These are phyloP conservation scores for Botrytis pseudocinerea DNA, from an alignment of 2,329 filamentous ascomycete genomes.

Conservation along the genomic window DNA sequence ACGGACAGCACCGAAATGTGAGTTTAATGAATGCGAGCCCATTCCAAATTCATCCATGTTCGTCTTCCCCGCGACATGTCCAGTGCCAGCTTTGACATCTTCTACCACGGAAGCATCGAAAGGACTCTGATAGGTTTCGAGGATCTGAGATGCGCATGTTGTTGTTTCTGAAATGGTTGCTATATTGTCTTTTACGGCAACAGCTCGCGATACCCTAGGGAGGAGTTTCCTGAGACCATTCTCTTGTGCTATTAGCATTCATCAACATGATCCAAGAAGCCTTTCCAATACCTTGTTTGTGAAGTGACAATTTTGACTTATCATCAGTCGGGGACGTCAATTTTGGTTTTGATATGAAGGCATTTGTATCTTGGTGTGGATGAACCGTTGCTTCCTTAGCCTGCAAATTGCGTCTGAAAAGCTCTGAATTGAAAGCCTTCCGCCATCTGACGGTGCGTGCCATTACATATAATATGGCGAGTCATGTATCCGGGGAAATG, in stretches of 20 bases:
- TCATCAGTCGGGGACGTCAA: background rate
- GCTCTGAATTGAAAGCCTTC: background rate
- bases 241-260: constrained; percentile 7
- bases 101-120: constrained; percentile 80
- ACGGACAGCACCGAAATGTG: constrained; percentile 63
- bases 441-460: constrained; percentile 6
- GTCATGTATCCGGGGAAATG: background rate
- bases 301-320: background rate
- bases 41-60: constrained; percentile 97
- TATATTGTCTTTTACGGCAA: constrained; percentile 75
- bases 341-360: constrained; percentile 23
- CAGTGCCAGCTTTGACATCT: constrained; percentile 63
- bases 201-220: background rate
- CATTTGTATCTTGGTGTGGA: constrained; percentile 18
- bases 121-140: constrained; percentile 70
- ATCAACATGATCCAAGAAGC: background rate
- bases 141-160: constrained; percentile 78
- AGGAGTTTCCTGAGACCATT: background rate
- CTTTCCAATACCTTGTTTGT: background rate
- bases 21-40: constrained; percentile 78
- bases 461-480: constrained; percentile 4
- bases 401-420: background rate
- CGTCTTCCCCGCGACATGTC: constrained; percentile 70
- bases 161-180: constrained; percentile 65
- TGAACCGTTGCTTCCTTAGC: background rate